Evolutionary conservation across 2,329 filamentous ascomycete genomes (phyloP).

Genomic region (Volutella citrinella): DNA sequence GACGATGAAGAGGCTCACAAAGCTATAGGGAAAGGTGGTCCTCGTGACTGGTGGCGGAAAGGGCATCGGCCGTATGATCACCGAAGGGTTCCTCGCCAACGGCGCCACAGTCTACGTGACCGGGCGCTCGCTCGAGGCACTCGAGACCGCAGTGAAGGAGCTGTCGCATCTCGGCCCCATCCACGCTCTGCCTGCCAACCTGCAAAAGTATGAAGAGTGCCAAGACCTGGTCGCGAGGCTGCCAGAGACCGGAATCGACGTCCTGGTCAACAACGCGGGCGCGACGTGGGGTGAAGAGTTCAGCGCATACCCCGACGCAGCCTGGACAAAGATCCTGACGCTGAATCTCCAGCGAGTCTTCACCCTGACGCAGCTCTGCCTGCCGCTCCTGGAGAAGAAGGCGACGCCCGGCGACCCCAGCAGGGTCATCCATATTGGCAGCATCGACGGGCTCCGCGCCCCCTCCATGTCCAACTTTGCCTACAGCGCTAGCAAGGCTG

Average conservation of each 20-base stretch:
- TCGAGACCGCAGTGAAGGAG: constrained; percentile 52
- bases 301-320: constrained; percentile 55
- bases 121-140: constrained; percentile 59
- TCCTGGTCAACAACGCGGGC: constrained; percentile 66
- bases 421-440: constrained; percentile 63
- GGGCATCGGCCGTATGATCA: constrained; percentile 67
- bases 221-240: constrained; percentile 51
- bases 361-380: constrained; percentile 60
- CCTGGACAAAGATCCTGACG: constrained; percentile 58
- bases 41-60: constrained; percentile 58
- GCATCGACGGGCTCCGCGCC: constrained; percentile 60
- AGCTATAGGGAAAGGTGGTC: constrained; percentile 59
- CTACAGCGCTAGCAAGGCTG: constrained; percentile 61
- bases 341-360: constrained; percentile 69
- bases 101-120: constrained; percentile 65
- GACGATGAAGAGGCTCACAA: too few species aligned
- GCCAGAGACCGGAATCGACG: constrained; percentile 52
- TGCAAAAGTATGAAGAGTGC: constrained; percentile 58
- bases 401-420: constrained; percentile 44
- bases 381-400: constrained; percentile 54
- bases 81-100: constrained; percentile 62
- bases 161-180: constrained; percentile 51
- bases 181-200: constrained; percentile 59
- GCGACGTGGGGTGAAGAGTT: constrained; percentile 62
- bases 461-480: constrained; percentile 58